phyloP scores from a whole-genome alignment of 2,329 filamentous ascomycete genomes.

The Fusarium sp. region DNA sequence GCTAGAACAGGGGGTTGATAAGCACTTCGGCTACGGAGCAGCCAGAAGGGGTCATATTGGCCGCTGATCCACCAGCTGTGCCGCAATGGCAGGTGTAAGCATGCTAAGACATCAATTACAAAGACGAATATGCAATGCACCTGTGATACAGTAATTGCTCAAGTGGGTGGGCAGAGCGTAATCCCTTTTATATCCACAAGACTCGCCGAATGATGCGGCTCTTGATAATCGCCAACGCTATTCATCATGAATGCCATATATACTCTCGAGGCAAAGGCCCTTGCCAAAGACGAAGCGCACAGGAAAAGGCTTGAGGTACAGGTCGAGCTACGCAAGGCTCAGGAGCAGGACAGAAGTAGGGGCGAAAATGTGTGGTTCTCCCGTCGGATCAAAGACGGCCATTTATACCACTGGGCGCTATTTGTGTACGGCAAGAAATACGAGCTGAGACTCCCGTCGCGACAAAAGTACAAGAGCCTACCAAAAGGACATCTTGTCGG shows the following conservation, averaged over 20 bases:
- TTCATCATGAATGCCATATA: fast-evolving
- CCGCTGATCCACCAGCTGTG: background rate
- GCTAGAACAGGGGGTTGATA: fast-evolving
- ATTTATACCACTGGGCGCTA: background rate
- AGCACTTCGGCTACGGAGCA: background rate
- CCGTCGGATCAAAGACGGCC: background rate
- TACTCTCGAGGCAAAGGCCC: background rate
- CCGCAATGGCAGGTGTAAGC: background rate
- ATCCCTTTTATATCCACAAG: background rate
- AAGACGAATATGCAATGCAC: background rate
- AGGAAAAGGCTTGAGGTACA: background rate
- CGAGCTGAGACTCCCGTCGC: background rate
- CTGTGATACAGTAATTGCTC: fast-evolving
- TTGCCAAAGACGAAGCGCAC: fast-evolving
- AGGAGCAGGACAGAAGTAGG: background rate
- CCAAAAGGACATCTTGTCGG: background rate
- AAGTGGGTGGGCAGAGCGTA: fast-evolving
- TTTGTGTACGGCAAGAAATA: background rate
- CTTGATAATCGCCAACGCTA: fast-evolving
- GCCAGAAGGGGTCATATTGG: fast-evolving
- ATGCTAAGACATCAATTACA: background rate
- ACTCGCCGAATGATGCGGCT: fast-evolving
- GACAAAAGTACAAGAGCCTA: background rate
- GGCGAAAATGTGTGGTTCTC: background rate
- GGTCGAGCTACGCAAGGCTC: background rate